These are phyloP conservation scores for Monilinia vaccinii-corymbosi DNA, from an alignment of 2,329 filamentous ascomycete species.

Conservation along the genomic window DNA sequence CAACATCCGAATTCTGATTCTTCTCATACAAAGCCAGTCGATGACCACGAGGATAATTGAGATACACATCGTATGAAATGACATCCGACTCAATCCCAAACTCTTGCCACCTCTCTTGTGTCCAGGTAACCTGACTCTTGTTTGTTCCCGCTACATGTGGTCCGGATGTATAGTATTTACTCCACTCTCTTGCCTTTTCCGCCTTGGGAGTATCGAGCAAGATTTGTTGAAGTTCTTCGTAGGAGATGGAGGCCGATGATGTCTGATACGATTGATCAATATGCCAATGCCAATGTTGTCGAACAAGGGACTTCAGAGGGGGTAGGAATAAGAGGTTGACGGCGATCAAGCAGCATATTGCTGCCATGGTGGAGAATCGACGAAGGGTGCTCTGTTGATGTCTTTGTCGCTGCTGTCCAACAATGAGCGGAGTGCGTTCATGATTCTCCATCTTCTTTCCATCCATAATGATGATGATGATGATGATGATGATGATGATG, in stretches of 20 bases:
- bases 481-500: not conserved
- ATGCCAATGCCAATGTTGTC: conserved; percentile 28
- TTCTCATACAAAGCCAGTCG: conserved; percentile 56
- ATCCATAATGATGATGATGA: not conserved
- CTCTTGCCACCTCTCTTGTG: conserved; percentile 61
- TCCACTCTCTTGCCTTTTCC: conserved; percentile 59
- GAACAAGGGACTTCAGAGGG: conserved; percentile 36
- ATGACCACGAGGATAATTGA: conserved; percentile 69
- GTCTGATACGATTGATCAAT: conserved; percentile 21
- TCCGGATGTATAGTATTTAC: conserved; percentile 67
- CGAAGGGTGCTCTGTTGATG: conserved; percentile 53
- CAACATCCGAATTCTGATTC: conserved; percentile 32
- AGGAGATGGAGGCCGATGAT: conserved; percentile 28
- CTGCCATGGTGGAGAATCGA: conserved; percentile 55
- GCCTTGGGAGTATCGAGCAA: conserved; percentile 49
- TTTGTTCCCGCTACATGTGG: conserved; percentile 72
- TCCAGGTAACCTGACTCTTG: conserved; percentile 63
- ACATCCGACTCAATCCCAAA: conserved; percentile 59
- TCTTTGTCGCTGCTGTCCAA: conserved; percentile 43
- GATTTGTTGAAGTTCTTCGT: conserved; percentile 46
- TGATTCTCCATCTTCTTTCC: conserved; percentile 10
- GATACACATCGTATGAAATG: conserved; percentile 63
- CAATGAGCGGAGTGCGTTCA: conserved; percentile 52
- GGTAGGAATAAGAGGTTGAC: conserved; percentile 35
- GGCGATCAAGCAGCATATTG: conserved; percentile 43